phyloP scores from a whole-genome alignment of 1,284 basidiomycete species.

The Microbotryum intermedium region DNA sequence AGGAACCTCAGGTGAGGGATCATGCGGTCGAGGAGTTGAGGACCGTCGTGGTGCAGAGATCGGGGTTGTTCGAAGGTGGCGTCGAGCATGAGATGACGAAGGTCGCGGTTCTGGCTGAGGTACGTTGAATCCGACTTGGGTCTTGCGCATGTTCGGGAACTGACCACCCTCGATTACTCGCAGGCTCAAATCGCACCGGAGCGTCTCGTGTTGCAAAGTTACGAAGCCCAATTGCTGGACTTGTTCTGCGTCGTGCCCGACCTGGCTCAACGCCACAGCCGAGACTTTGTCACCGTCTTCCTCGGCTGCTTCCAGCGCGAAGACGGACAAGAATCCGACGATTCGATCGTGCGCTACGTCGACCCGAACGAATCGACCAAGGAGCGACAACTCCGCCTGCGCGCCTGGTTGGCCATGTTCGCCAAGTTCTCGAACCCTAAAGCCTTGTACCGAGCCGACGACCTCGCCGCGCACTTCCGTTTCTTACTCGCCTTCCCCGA shows the following conservation, averaged over 20 bases:
- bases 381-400: slow-evolving; percentile 47
- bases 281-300: slow-evolving; percentile 69
- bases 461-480: slow-evolving; percentile 60
- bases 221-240: slow-evolving; percentile 68
- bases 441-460: slow-evolving; percentile 62
- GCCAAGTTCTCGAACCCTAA: slow-evolving; percentile 86
- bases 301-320: slow-evolving; percentile 47
- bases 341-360: slow-evolving; percentile 17
- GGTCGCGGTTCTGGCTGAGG: slow-evolving; percentile 8
- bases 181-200: slow-evolving; percentile 56
- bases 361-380: slow-evolving; percentile 26
- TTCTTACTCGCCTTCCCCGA: slow-evolving; percentile 80
- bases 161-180: background rate
- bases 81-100: slow-evolving; percentile 6
- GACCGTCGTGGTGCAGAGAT: slow-evolving; percentile 4
- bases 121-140: slow-evolving; percentile 17
- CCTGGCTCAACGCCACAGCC: slow-evolving; percentile 74
- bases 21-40: slow-evolving; percentile 22
- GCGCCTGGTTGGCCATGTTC: slow-evolving; percentile 73
- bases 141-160: slow-evolving; percentile 27
- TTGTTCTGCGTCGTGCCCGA: slow-evolving; percentile 57
- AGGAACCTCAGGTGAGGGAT: slow-evolving; percentile 33
- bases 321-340: slow-evolving; percentile 28
- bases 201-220: slow-evolving; percentile 63
- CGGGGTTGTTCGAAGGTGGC: slow-evolving; percentile 12